A percentile compares a stretch with the other conserved stretches of the same genome.
These are phyloP conservation scores for Xylaria sp. DNA, from an alignment of 2,329 filamentous ascomycete genomes.

Conservation along the genomic window DNA sequence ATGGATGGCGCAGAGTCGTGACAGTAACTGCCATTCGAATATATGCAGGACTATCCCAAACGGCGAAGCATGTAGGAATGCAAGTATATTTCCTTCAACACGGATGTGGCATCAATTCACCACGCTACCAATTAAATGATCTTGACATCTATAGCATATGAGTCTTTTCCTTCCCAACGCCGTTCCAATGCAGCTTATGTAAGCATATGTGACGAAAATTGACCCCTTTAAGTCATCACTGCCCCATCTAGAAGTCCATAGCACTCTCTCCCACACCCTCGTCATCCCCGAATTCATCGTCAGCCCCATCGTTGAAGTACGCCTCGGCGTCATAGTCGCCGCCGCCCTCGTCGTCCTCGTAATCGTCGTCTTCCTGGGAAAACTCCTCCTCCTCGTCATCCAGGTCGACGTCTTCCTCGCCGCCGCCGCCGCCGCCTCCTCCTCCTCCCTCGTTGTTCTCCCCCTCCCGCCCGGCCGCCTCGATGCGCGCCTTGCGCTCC, in stretches of 20 bases:
- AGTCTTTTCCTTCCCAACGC: slow-evolving; percentile 3
- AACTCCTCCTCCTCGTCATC: slow-evolving; percentile 50
- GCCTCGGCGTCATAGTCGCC: slow-evolving; percentile 64
- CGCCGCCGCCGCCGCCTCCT: slow-evolving; percentile 39
- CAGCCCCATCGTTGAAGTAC: slow-evolving; percentile 62
- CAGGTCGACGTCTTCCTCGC: slow-evolving; percentile 37
- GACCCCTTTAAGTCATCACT: background rate
- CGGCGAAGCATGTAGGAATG: background rate
- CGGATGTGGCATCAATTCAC: background rate
- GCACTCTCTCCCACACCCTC: slow-evolving; percentile 50
- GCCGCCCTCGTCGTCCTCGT: slow-evolving; percentile 58
- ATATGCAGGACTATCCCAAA: too few species aligned
- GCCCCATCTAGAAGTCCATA: slow-evolving; percentile 24
- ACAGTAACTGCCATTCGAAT: too few species aligned
- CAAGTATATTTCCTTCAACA: background rate
- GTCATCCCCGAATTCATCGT: slow-evolving; percentile 54
- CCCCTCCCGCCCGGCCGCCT: slow-evolving; percentile 33
- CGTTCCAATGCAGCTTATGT: slow-evolving; percentile 5
- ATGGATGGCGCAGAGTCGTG: too few species aligned
- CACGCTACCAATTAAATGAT: background rate
- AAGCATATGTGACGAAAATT: background rate
- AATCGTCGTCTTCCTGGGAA: slow-evolving; percentile 52
- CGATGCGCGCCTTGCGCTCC: slow-evolving; percentile 39
- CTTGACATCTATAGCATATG: background rate
- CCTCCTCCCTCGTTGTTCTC: slow-evolving; percentile 38